Evolutionary conservation across 805 yeast species (phyloP).

Genomic region (Kregervanrija pseudodelftensis): DNA sequence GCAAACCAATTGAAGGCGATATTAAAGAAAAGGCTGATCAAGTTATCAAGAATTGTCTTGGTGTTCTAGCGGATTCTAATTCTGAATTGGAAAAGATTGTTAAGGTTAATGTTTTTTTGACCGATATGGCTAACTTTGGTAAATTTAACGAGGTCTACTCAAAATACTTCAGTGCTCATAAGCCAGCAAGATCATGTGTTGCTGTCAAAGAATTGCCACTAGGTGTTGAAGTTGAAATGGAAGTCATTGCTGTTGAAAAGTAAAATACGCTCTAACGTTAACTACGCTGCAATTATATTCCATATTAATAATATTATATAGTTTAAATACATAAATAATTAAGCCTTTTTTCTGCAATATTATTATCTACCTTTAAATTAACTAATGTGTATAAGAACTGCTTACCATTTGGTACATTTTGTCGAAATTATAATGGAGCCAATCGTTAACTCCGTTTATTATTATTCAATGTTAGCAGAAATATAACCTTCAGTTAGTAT

Average conservation of each 20-base stretch:
- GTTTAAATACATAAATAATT: not conserved
- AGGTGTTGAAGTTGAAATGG: conserved; percentile 83
- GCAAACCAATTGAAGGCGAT: conserved; percentile 70
- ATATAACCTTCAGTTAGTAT: too few species aligned
- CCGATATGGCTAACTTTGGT: conserved; percentile 83
- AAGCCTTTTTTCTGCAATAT: not conserved
- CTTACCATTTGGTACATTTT: too few species aligned
- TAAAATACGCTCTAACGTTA: conserved; percentile 2
- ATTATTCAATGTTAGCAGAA: too few species aligned
- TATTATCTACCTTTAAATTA: too few species aligned
- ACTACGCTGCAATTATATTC: not conserved
- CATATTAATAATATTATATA: not conserved
- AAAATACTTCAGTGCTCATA: conserved; percentile 65
- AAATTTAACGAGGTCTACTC: conserved; percentile 82
- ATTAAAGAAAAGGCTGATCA: conserved; percentile 75
- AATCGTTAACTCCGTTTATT: too few species aligned
- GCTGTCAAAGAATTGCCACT: conserved; percentile 90
- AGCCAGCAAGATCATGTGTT: conserved; percentile 97
- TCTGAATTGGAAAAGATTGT: conserved; percentile 78
- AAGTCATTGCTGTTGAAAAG: conserved; percentile 79
- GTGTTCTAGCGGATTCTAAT: conserved; percentile 77
- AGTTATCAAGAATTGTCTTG: conserved; percentile 58
- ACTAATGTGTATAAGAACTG: too few species aligned
- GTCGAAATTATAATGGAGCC: too few species aligned
- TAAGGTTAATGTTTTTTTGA: conserved; percentile 82